Evolutionary conservation across 768 basidiomycete species (phyloP).

Genomic region (Termitomyces sp.): DNA sequence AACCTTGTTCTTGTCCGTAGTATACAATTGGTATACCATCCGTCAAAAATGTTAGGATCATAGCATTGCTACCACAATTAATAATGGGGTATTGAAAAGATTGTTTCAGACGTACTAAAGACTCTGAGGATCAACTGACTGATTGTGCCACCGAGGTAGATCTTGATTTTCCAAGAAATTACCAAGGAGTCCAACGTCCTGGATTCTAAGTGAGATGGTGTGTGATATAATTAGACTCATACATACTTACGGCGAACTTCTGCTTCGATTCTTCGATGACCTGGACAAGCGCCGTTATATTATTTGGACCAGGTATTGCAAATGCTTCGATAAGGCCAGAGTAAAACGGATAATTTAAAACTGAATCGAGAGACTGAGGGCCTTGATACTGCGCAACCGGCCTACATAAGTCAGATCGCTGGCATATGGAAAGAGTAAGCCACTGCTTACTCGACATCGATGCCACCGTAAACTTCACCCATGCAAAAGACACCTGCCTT

Average conservation of each 20-base stretch:
- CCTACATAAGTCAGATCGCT: conserved; percentile 27
- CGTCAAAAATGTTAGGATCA: conserved; percentile 71
- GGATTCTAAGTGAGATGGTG: neutral
- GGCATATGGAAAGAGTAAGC: neutral
- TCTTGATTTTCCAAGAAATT: conserved; percentile 84
- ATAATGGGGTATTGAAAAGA: neutral
- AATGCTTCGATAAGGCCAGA: conserved; percentile 62
- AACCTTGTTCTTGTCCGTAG: conserved; percentile 77
- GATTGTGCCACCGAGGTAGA: conserved; percentile 67
- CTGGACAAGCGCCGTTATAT: conserved; percentile 54
- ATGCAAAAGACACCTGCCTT: conserved; percentile 85
- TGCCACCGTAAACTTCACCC: conserved; percentile 70
- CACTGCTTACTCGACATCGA: conserved; percentile 43
- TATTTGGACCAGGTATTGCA: conserved; percentile 63
- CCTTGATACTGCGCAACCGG: conserved; percentile 60
- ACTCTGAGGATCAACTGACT: conserved; percentile 69
- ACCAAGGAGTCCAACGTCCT: conserved; percentile 51
- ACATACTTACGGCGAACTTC: conserved; percentile 45
- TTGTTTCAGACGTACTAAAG: conserved; percentile 45
- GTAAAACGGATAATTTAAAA: conserved; percentile 73
- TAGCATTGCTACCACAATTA: conserved; percentile 53
- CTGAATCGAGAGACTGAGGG: conserved; percentile 56
- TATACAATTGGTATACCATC: conserved; percentile 86
- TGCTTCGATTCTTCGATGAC: conserved; percentile 50
- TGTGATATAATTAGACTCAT: conserved; percentile 1